A percentile compares a stretch with the other conserved stretches of the same genome.
Conservation (phyloP, 2,329 filamentous ascomycete species). For the Aquanectria penicillioides region DNA sequence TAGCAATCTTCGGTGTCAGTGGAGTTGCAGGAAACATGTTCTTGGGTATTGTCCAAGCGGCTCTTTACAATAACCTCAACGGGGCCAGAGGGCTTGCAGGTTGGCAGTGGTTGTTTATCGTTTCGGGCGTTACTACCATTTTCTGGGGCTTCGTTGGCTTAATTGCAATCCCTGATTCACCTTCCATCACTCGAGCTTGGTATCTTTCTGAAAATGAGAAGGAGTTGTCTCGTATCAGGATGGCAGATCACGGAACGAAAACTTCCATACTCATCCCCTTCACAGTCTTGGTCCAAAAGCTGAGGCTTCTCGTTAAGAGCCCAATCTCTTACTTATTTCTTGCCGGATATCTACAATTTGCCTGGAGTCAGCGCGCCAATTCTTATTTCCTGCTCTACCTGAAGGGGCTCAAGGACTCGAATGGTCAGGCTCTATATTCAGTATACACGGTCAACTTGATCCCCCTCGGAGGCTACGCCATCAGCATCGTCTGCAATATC, state of each 20-base stretch:
- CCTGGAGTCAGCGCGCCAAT: slow-evolving; percentile 49
- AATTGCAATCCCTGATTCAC: slow-evolving; percentile 33
- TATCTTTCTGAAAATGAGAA: slow-evolving; percentile 25
- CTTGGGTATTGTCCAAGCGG: slow-evolving; percentile 35
- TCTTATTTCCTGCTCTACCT: slow-evolving; percentile 49
- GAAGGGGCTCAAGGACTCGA: slow-evolving; percentile 39
- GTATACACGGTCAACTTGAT: slow-evolving; percentile 61
- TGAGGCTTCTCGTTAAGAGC: slow-evolving; percentile 28
- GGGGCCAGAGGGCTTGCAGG: slow-evolving; percentile 31
- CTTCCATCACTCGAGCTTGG: slow-evolving; percentile 30
- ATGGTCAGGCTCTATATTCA: slow-evolving; percentile 39
- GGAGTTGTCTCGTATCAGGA: slow-evolving; percentile 26
- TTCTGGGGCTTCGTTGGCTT: slow-evolving; percentile 36
- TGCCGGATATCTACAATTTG: slow-evolving; percentile 45
- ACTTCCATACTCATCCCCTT: slow-evolving; percentile 33
- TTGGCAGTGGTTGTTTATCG: slow-evolving; percentile 37
- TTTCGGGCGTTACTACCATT: slow-evolving; percentile 33
- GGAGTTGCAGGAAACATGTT: slow-evolving; percentile 39
- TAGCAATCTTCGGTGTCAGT: slow-evolving; percentile 37
- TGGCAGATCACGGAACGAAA: slow-evolving; percentile 30
- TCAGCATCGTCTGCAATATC: slow-evolving; percentile 59
- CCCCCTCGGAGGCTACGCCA: slow-evolving; percentile 52
- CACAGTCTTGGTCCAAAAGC: slow-evolving; percentile 24
- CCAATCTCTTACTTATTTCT: slow-evolving; percentile 44
- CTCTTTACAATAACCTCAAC: slow-evolving; percentile 34